Evolutionary conservation across 345 rosid genomes (phyloP).

Genomic region (Eucalyptus victrix): DNA sequence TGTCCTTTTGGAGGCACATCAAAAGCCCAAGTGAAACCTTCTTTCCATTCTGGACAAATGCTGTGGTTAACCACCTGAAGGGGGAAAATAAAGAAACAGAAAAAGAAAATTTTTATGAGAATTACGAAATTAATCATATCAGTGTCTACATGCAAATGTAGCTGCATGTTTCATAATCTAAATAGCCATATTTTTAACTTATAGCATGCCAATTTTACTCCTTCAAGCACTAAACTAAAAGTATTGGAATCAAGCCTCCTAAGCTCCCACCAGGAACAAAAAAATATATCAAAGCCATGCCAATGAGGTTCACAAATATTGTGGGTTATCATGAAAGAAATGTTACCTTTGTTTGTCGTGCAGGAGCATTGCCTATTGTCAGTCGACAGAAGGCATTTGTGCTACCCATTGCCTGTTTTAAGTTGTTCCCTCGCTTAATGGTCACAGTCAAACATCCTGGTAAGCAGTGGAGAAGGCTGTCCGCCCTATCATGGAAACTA

Average conservation of each 20-base stretch:
- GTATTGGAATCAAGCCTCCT: neutral
- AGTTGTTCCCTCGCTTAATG: conserved; percentile 68
- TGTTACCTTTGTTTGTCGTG: conserved; percentile 73
- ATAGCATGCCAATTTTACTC: neutral
- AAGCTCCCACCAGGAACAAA: neutral
- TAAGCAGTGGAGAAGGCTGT: conserved; percentile 73
- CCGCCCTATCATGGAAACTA: conserved; percentile 79
- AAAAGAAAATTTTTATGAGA: neutral
- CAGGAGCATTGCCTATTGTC: conserved; percentile 79
- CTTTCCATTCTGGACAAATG: conserved; percentile 75
- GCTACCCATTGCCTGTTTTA: conserved; percentile 70
- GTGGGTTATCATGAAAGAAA: neutral
- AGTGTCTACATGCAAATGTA: neutral
- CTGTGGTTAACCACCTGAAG: conserved; percentile 64
- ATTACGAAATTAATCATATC: neutral
- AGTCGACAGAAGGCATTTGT: conserved; percentile 79
- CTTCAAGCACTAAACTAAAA: neutral
- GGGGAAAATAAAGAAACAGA: neutral
- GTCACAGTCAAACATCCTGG: conserved; percentile 85
- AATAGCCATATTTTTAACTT: neutral
- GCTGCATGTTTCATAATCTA: neutral
- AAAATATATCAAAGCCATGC: neutral
- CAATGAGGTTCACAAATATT: neutral
- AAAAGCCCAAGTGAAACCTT: conserved; percentile 83
- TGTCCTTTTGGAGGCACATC: conserved; percentile 93